Evolutionary conservation across 257 asterid genomes (phyloP).

Genomic region (Thymus quinquecostatus): DNA sequence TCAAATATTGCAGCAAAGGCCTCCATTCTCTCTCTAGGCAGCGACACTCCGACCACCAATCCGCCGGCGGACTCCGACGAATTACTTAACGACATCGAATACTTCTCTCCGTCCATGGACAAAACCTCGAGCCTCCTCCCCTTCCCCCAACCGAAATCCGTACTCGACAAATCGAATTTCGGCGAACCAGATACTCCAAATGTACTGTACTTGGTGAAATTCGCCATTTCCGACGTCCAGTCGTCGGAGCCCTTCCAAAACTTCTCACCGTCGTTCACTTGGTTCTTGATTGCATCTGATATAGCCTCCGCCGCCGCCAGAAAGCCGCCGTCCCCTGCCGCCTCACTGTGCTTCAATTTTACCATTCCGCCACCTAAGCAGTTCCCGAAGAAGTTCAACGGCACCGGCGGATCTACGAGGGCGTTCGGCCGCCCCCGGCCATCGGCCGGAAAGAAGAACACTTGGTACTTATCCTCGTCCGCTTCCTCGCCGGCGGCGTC

Average conservation of each 20-base stretch:
- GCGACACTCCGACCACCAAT: constrained; percentile 44
- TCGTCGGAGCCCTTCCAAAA: constrained; percentile 26
- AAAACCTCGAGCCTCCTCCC: constrained; percentile 39
- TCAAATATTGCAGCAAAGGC: constrained; percentile 33
- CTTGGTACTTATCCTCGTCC: not conserved
- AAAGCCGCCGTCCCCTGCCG: constrained; percentile 41
- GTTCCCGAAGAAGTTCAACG: constrained; percentile 41
- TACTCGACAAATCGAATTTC: constrained; percentile 28
- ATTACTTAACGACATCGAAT: constrained; percentile 38
- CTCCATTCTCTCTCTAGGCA: constrained; percentile 44
- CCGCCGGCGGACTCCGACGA: constrained; percentile 40
- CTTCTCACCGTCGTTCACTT: constrained; percentile 15
- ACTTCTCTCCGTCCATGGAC: constrained; percentile 35
- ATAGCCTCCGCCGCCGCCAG: constrained; percentile 37
- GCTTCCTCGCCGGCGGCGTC: constrained; percentile 14
- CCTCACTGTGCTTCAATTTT: constrained; percentile 3
- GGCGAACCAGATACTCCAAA: constrained; percentile 48
- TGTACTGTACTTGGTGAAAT: not conserved
- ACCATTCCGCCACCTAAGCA: constrained; percentile 35
- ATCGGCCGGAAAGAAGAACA: constrained; percentile 35
- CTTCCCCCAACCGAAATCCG: constrained; percentile 52
- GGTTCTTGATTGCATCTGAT: constrained; percentile 30
- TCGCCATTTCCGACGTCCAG: constrained; percentile 27
- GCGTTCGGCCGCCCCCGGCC: constrained; percentile 27
- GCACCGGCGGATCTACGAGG: constrained; percentile 34